phyloP scores from a whole-genome alignment of 2,329 filamentous ascomycete genomes.

The Pyrenochaeta sp. region DNA sequence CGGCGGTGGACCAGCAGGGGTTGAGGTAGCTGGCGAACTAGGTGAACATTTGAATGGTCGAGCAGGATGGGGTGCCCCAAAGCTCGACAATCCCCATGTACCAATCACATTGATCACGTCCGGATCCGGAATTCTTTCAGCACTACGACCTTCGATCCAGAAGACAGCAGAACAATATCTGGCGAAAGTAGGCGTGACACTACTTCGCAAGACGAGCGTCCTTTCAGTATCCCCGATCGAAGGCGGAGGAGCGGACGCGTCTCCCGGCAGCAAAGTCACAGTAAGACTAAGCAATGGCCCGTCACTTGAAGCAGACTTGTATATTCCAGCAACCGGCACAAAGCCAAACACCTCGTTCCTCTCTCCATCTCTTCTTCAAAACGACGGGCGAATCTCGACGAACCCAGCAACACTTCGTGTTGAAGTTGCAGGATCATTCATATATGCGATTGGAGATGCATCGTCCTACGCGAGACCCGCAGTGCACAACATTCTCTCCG shows the following conservation, averaged over 20 bases:
- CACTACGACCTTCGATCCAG: slow-evolving; percentile 30
- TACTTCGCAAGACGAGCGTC: slow-evolving; percentile 55
- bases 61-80: slow-evolving; percentile 48
- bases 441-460: slow-evolving; percentile 49
- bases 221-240: slow-evolving; percentile 33
- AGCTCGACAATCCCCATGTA: slow-evolving; percentile 25
- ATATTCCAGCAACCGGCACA: slow-evolving; percentile 46
- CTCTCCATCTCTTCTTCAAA: slow-evolving; percentile 27
- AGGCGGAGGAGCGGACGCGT: slow-evolving; percentile 39
- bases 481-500: slow-evolving; percentile 44
- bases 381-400: slow-evolving; percentile 32
- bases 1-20: slow-evolving; percentile 46
- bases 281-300: slow-evolving; percentile 52
- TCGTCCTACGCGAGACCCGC: slow-evolving; percentile 41
- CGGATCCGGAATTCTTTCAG: slow-evolving; percentile 38
- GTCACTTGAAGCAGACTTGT: slow-evolving; percentile 43
- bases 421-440: slow-evolving; percentile 24
- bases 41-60: slow-evolving; percentile 61
- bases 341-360: slow-evolving; percentile 43
- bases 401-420: slow-evolving; percentile 39
- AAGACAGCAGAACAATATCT: slow-evolving; percentile 43
- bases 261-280: slow-evolving; percentile 41
- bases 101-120: slow-evolving; percentile 50
- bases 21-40: slow-evolving; percentile 50
- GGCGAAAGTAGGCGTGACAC: slow-evolving; percentile 55